Evolutionary conservation across 306 rosid genomes (phyloP).

Genomic region (Cicer judaicum): DNA sequence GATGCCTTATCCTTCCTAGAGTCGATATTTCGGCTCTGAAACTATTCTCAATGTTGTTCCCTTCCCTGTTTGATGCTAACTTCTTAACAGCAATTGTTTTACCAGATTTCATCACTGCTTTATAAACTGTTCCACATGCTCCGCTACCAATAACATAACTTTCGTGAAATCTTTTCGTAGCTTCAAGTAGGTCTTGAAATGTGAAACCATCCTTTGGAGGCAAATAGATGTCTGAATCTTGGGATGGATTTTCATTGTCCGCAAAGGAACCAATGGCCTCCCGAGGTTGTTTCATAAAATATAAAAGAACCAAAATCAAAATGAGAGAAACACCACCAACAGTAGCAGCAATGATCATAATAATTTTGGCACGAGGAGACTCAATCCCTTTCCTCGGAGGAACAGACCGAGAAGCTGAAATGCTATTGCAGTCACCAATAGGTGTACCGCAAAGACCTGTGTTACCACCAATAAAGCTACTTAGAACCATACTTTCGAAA

Average conservation of each 20-base stretch:
- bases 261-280: constrained; percentile 53
- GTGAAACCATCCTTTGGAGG: constrained; percentile 83
- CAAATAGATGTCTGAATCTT: constrained; percentile 78
- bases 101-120: constrained; percentile 78
- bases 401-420: constrained; percentile 51
- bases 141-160: constrained; percentile 83
- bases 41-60: constrained; percentile 78
- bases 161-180: constrained; percentile 76
- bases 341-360: constrained; percentile 65
- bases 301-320: constrained; percentile 68
- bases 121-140: constrained; percentile 94
- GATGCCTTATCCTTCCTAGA: constrained; percentile 92
- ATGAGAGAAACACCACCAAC: constrained; percentile 92
- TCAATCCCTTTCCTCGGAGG: constrained; percentile 31
- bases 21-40: constrained; percentile 89
- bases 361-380: constrained; percentile 60
- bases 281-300: constrained; percentile 68
- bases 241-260: constrained; percentile 60
- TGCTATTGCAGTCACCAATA: constrained; percentile 57
- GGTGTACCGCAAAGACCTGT: constrained; percentile 84
- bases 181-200: constrained; percentile 90
- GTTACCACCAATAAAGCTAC: constrained; percentile 80
- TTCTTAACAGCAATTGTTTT: constrained; percentile 84
- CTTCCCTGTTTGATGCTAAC: constrained; percentile 88
- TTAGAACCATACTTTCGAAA: constrained; percentile 69